phyloP scores from a whole-genome alignment of 148 eudicot genomes.

The Beta vulgaris region DNA sequence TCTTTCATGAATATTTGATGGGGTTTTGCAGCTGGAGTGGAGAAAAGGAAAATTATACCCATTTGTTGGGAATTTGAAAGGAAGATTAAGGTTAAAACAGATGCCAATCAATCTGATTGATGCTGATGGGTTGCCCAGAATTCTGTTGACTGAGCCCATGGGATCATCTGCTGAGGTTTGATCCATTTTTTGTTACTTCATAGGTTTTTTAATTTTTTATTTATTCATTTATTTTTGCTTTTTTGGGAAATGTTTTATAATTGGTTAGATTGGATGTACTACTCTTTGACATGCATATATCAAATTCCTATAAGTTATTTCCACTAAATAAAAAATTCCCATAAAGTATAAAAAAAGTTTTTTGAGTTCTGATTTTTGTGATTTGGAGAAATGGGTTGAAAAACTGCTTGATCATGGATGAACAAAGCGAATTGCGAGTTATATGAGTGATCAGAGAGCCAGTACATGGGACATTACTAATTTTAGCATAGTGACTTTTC shows the following conservation, averaged over 20 bases:
- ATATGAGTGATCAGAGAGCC: background rate
- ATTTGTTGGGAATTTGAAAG: conserved; percentile 34
- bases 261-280: too few relatives aligned
- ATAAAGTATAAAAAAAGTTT: background rate
- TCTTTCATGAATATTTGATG: too few relatives aligned
- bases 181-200: background rate
- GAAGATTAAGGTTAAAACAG: conserved; percentile 26
- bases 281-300: too few relatives aligned
- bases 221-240: background rate
- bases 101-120: conserved; percentile 48
- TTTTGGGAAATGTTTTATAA: too few relatives aligned
- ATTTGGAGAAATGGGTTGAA: background rate
- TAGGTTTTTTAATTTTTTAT: background rate
- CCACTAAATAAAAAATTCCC: background rate
- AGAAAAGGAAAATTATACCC: conserved; percentile 36
- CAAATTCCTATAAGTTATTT: too few relatives aligned
- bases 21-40: conserved; percentile 51
- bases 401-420: background rate
- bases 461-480: too few relatives aligned
- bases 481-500: background rate
- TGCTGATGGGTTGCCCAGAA: conserved; percentile 49
- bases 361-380: background rate
- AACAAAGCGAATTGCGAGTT: background rate
- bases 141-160: conserved; percentile 60
- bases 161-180: conserved; percentile 88